These are phyloP conservation scores for Pseudogymnoascus sp. DNA, from an alignment of 2,329 filamentous ascomycete species.

Conservation along the genomic window DNA sequence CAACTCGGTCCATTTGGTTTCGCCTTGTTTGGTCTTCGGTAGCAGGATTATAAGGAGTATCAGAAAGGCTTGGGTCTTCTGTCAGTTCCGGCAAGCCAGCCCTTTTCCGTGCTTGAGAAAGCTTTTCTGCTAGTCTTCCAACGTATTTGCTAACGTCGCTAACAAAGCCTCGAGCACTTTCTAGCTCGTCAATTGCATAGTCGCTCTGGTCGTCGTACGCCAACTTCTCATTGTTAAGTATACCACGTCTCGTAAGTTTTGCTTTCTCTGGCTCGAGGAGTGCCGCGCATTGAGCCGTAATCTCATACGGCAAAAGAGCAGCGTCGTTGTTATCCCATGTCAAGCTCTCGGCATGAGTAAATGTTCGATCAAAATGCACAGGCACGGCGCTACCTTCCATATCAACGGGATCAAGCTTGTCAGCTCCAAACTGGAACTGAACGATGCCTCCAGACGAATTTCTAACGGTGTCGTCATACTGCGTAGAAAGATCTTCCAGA, in stretches of 20 bases:
- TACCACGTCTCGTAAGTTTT: conserved; percentile 52
- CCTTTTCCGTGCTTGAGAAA: conserved; percentile 45
- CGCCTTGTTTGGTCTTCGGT: conserved; percentile 24
- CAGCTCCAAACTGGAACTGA: conserved; percentile 95
- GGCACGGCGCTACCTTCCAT: conserved; percentile 94
- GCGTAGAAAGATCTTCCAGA: conserved; percentile 83
- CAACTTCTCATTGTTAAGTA: conserved; percentile 54
- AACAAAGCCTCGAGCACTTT: conserved; percentile 76
- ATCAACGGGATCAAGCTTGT: conserved; percentile 89
- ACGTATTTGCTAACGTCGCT: conserved; percentile 70
- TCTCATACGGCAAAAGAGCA: conserved; percentile 66
- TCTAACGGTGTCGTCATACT: conserved; percentile 90
- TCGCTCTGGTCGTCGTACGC: conserved; percentile 63
- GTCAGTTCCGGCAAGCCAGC: conserved; percentile 42
- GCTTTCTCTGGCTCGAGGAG: conserved; percentile 61
- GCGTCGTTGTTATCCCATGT: conserved; percentile 74
- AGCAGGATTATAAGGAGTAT: conserved; percentile 24
- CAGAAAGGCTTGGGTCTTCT: conserved; percentile 27
- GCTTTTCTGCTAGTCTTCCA: conserved; percentile 49
- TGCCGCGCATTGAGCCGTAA: conserved; percentile 58
- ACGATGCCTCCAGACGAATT: conserved; percentile 84
- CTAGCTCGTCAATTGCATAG: conserved; percentile 65
- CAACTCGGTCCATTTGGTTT: conserved; percentile 55
- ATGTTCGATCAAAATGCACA: conserved; percentile 86
- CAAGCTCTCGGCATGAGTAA: conserved; percentile 66